phyloP scores from a whole-genome alignment of 495 filamentous ascomycete species.

The Podospora comata region DNA sequence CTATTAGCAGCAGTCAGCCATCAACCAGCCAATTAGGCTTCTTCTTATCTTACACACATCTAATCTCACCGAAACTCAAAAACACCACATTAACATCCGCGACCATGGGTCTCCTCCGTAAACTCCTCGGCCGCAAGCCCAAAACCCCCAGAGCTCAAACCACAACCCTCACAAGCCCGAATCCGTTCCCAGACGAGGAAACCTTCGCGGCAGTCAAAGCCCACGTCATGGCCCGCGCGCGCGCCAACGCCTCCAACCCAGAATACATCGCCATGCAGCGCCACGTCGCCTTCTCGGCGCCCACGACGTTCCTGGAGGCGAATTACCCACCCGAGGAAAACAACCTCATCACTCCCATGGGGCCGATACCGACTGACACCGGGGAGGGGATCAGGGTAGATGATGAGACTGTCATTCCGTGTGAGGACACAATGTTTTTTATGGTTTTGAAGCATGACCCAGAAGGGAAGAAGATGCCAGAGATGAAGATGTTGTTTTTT shows the following conservation, averaged over 20 bases:
- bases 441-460: neutral
- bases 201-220: neutral
- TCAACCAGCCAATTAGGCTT: no score
- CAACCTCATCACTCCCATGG: neutral
- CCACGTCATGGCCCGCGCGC: neutral
- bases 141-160: neutral
- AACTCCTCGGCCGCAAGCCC: neutral
- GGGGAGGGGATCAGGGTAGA: neutral
- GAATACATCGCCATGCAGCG: neutral
- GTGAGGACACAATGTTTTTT: neutral
- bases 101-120: neutral
- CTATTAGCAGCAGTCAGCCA: no score
- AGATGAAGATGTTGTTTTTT: neutral
- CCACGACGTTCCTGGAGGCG: neutral
- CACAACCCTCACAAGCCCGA: neutral
- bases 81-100: no score
- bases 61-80: no score
- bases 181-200: neutral
- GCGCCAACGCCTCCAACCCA: neutral
- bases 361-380: neutral
- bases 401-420: neutral
- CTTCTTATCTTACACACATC: no score
- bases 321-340: neutral
- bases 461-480: neutral
- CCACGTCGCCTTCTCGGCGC: neutral